Base-by-base conservation (phyloP, 495 filamentous ascomycete species). In the Entonaema liquescens region DNA sequence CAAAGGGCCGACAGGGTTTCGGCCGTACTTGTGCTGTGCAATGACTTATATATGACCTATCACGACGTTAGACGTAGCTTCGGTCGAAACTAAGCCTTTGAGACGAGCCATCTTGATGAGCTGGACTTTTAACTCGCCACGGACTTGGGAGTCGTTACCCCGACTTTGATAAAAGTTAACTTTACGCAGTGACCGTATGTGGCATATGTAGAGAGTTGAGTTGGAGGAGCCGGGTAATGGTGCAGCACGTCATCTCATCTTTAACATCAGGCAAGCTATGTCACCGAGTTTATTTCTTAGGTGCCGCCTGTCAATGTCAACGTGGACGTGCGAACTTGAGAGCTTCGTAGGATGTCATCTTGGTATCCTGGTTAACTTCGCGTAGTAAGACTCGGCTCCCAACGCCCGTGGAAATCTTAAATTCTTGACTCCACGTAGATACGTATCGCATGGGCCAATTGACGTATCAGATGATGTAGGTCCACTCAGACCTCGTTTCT, bases 1-100 rank as follows among this genome's bases (percentile, higher is more conserved):
- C 56, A 64, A 65, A 73, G 70, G 70, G 28, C 70, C 61, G 70
- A 73, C 70, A 68, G 70, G 70, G 70, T 73, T 65, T 73, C 70
- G 70, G 70, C 70, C 70, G 70, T 73, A 73, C 56, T 50, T 62
- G 70, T 65, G 35, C 61, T 23, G 59, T 38, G 70, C 52, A 53
- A 68, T 62, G 65, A 73, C 57, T 33, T 73, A 26, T 55, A 62
- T 26, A 65, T 36, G 52, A 59, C 70, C 70, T 73, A 73, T 73
- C 61, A 62, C 42, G 5, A 66, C 53, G 54, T 44, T 57, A 58
- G 56, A 72, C 55, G 53, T 56, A 54, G 56, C 47, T 35, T 23
- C 23, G 57, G 49, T 44, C 25, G 17, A 40, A 66, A 58, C 36
- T 44, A 53, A 44, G n/a, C 40, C 21, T 40, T 53, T 44, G 40